phyloP scores from a whole-genome alignment of 1,139 yeast genomes.

The Pichia sp. region DNA sequence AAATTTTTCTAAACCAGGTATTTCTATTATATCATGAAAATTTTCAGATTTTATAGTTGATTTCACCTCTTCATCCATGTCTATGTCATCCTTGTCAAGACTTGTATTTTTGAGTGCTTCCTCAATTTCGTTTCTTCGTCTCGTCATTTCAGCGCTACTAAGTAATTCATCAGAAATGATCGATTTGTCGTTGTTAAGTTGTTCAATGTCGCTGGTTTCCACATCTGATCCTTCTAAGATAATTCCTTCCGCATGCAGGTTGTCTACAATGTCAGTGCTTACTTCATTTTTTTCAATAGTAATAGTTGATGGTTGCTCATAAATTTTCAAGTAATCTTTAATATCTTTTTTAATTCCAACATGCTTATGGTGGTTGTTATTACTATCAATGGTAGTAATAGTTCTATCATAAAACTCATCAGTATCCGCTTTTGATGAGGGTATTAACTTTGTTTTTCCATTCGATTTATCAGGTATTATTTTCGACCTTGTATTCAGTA shows the following conservation, averaged over 20 bases:
- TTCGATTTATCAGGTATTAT: no score
- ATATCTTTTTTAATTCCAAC: constrained; percentile 1
- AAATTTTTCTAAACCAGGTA: no score
- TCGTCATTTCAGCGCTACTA: constrained; percentile 10
- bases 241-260: constrained; percentile 28
- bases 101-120: constrained; percentile 32
- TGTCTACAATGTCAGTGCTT: constrained; percentile 15
- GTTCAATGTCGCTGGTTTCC: constrained; percentile 29
- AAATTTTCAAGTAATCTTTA: constrained; percentile 3
- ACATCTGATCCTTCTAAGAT: constrained; percentile 32
- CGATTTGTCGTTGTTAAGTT: constrained; percentile 17
- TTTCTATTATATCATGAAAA: no score
- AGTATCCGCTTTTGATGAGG: no score
- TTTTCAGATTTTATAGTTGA: not conserved
- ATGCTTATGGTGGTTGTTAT: no score
- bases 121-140: constrained; percentile 33
- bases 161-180: constrained; percentile 14
- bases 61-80: not conserved
- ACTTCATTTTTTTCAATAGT: not conserved
- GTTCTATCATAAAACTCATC: no score
- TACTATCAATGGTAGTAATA: no score
- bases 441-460: no score
- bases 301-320: not conserved
- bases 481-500: not conserved
- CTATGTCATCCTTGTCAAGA: not conserved